Conservation (phyloP, 2,329 filamentous ascomycete genomes). For the Pseudogymnoascus sp. region DNA sequence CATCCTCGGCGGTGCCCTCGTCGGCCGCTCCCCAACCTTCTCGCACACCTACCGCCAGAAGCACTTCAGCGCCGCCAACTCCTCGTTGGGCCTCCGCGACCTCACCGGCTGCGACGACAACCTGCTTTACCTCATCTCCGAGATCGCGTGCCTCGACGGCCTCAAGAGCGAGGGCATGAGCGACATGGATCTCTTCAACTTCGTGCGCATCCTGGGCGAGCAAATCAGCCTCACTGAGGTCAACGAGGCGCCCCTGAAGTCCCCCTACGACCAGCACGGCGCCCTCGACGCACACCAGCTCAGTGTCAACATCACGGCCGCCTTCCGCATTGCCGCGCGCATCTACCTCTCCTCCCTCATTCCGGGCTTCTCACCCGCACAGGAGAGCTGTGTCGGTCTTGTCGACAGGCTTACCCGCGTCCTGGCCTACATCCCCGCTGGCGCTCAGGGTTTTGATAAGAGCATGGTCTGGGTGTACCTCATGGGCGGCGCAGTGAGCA, state of each 20-base stretch:
- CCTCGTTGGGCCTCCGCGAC: slow-evolving; percentile 78
- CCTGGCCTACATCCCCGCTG: slow-evolving; percentile 74
- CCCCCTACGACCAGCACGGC: slow-evolving; percentile 59
- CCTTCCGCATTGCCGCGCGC: slow-evolving; percentile 85
- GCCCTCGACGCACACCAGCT: slow-evolving; percentile 75
- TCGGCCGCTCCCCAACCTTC: slow-evolving; percentile 75
- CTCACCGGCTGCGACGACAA: slow-evolving; percentile 97
- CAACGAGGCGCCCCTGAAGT: slow-evolving; percentile 47
- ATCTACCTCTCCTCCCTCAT: slow-evolving; percentile 97
- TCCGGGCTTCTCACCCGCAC: slow-evolving; percentile 71
- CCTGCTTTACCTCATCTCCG: slow-evolving; percentile 96
- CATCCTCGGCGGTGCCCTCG: slow-evolving; percentile 89
- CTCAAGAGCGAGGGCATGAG: slow-evolving; percentile 78
- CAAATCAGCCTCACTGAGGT: slow-evolving; percentile 78
- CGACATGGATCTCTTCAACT: slow-evolving; percentile 76
- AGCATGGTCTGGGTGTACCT: slow-evolving; percentile 90
- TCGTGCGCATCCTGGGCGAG: slow-evolving; percentile 78
- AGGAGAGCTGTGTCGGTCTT: slow-evolving; percentile 66
- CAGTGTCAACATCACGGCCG: slow-evolving; percentile 76
- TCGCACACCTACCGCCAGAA: slow-evolving; percentile 95
- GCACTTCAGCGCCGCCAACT: slow-evolving; percentile 60
- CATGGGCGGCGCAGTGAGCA: slow-evolving; percentile 72
- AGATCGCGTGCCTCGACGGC: slow-evolving; percentile 91
- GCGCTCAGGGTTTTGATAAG: slow-evolving; percentile 76
- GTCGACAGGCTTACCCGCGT: slow-evolving; percentile 69